Percentiles rank a stretch among this genome's conserved stretches.
Evolutionary conservation across 208 protist genomes (phyloP).

Genomic region (Leishmania aethiopica): DNA sequence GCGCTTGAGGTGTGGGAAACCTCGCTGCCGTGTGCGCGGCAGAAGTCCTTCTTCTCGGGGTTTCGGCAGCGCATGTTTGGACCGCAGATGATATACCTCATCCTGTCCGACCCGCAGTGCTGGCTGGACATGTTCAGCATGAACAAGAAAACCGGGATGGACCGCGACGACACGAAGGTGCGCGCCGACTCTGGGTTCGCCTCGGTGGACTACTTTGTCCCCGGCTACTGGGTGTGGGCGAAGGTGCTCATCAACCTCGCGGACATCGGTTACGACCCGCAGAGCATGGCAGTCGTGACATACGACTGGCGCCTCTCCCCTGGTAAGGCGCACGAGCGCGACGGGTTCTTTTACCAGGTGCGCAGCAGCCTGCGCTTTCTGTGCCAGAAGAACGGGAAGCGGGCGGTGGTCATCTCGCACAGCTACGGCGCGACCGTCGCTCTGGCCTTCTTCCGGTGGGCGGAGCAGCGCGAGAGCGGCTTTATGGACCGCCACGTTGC

Average conservation of each 20-base stretch:
- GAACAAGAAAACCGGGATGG: slow-evolving; percentile 67
- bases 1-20: slow-evolving; percentile 89
- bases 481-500: slow-evolving; percentile 88
- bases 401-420: slow-evolving; percentile 86
- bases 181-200: slow-evolving; percentile 82
- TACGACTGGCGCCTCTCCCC: slow-evolving; percentile 94
- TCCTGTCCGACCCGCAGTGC: slow-evolving; percentile 74
- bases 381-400: slow-evolving; percentile 71
- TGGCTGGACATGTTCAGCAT: slow-evolving; percentile 81
- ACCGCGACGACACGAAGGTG: slow-evolving; percentile 80
- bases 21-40: slow-evolving; percentile 49
- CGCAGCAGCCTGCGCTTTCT: slow-evolving; percentile 69
- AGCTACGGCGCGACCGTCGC: slow-evolving; percentile 87
- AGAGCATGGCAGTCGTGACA: slow-evolving; percentile 86
- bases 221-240: slow-evolving; percentile 93
- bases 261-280: slow-evolving; percentile 93
- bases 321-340: slow-evolving; percentile 64
- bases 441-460: slow-evolving; percentile 90
- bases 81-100: slow-evolving; percentile 73
- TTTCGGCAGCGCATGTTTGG: slow-evolving; percentile 89
- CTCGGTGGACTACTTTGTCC: slow-evolving; percentile 90
- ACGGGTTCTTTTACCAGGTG: slow-evolving; percentile 85
- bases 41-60: slow-evolving; percentile 45
- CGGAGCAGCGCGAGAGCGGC: slow-evolving; percentile 62
- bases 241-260: slow-evolving; percentile 92